phyloP scores from a whole-genome alignment of 2,329 filamentous ascomycete species.

The Aspergillus tubingensis region DNA sequence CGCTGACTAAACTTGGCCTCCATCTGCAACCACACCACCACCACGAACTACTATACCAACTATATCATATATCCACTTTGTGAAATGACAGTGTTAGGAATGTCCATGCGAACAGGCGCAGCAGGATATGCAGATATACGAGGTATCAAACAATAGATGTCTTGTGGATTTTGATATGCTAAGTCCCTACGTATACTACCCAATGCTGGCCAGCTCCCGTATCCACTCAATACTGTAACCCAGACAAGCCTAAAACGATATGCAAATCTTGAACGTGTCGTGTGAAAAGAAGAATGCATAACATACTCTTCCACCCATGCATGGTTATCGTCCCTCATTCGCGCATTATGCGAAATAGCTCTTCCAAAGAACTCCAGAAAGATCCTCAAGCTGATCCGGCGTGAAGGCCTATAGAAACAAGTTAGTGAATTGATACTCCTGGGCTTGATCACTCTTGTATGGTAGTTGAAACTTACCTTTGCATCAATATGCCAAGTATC shows the following conservation, averaged over 20 bases:
- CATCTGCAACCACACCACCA: neutral
- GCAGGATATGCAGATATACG: neutral
- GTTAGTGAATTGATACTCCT: constrained; percentile 1
- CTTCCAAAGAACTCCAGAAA: constrained; percentile 98
- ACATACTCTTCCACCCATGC: neutral
- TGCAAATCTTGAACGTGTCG: neutral
- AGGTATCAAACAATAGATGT: neutral
- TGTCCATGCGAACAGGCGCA: neutral
- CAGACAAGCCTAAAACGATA: neutral
- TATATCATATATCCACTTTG: no score
- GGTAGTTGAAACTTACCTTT: constrained; percentile 67
- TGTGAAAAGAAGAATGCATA: neutral
- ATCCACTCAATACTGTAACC: neutral
- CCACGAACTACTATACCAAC: no score
- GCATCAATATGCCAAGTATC: constrained; percentile 98
- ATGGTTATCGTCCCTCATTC: neutral
- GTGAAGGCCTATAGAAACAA: constrained; percentile 68
- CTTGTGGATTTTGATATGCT: neutral
- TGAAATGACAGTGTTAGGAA: no score
- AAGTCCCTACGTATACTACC: neutral
- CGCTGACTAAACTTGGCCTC: neutral
- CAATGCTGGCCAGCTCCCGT: neutral
- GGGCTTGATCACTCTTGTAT: neutral
- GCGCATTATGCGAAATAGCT: constrained; percentile 83
- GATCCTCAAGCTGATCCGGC: constrained; percentile 85